These are phyloP conservation scores for Polytrichum formosum DNA, from an alignment of 225 moss, liverwort and hornwort species.

Conservation along the genomic window DNA sequence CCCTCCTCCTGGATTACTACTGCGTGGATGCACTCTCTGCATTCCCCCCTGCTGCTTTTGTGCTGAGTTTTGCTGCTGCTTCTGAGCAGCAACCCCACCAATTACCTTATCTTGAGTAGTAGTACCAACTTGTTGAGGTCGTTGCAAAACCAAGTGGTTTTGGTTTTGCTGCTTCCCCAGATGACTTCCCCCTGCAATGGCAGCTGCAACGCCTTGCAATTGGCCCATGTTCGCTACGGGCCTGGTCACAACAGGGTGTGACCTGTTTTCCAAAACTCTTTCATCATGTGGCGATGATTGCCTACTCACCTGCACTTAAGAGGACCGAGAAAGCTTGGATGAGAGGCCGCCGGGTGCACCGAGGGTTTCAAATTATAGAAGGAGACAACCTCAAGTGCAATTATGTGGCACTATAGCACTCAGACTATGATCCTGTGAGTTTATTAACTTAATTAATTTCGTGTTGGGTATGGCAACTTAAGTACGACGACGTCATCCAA, in stretches of 20 bases:
- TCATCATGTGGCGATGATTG: constrained; percentile 26
- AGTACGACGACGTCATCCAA: no score
- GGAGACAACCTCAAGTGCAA: no score
- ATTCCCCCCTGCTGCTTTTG: constrained; percentile 30
- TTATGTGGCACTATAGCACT: no score
- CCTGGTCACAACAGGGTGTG: constrained; percentile 43
- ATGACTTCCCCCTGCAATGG: constrained; percentile 20
- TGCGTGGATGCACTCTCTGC: constrained; percentile 44
- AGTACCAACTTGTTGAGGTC: constrained; percentile 18
- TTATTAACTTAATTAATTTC: no score
- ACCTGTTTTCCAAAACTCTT: constrained; percentile 30
- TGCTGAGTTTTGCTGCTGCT: constrained; percentile 34
- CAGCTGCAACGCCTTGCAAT: constrained; percentile 32
- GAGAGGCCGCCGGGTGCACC: constrained; percentile 16
- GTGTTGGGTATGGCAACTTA: no score
- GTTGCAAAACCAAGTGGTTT: constrained; percentile 24
- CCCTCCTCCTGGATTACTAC: constrained; percentile 13
- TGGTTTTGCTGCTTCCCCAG: constrained; percentile 42
- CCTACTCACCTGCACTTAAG: constrained; percentile 40
- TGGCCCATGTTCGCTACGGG: constrained; percentile 57
- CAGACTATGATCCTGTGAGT: no score
- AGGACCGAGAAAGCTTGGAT: constrained; percentile 26
- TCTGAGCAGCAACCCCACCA: neutral
- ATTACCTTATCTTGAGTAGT: constrained; percentile 40
- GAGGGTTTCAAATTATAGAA: neutral